phyloP scores from a whole-genome alignment of 768 basidiomycete species.

The Mycena epipterygia region DNA sequence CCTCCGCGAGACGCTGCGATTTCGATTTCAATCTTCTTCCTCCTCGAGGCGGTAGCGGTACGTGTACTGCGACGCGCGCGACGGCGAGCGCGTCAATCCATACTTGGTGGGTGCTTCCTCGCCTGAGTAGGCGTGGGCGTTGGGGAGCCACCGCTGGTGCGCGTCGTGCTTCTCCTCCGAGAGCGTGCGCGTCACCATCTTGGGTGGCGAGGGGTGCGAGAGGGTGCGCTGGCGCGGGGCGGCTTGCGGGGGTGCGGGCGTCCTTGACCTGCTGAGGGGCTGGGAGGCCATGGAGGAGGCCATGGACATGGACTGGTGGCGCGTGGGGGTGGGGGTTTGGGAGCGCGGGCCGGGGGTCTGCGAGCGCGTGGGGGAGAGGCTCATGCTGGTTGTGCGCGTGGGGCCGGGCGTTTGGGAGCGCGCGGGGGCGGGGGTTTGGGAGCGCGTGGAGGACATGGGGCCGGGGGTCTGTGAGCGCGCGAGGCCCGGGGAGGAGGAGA shows the following conservation, averaged over 20 bases:
- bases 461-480: constrained; percentile 48
- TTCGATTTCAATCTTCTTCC: constrained; percentile 24
- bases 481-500: constrained; percentile 53
- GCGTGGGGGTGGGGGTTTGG: constrained; percentile 54
- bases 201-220: constrained; percentile 67
- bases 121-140: constrained; percentile 46
- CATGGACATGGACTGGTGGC: constrained; percentile 52
- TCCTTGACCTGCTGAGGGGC: constrained; percentile 43
- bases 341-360: constrained; percentile 57
- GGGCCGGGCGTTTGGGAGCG: constrained; percentile 48
- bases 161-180: constrained; percentile 76
- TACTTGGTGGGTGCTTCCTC: no score
- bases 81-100: constrained; percentile 45
- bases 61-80: constrained; percentile 41
- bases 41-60: constrained; percentile 29
- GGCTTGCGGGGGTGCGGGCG: constrained; percentile 48
- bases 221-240: constrained; percentile 58
- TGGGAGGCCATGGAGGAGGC: constrained; percentile 45
- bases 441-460: constrained; percentile 49
- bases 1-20: no score
- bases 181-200: constrained; percentile 66
- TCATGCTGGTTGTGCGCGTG: constrained; percentile 32
- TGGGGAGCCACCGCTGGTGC: constrained; percentile 76
- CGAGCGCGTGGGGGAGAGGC: constrained; percentile 43
- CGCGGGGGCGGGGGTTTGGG: constrained; percentile 55